Base-by-base conservation (phyloP, 176 grass and related monocot genomes). In the Zoysia japonica region DNA sequence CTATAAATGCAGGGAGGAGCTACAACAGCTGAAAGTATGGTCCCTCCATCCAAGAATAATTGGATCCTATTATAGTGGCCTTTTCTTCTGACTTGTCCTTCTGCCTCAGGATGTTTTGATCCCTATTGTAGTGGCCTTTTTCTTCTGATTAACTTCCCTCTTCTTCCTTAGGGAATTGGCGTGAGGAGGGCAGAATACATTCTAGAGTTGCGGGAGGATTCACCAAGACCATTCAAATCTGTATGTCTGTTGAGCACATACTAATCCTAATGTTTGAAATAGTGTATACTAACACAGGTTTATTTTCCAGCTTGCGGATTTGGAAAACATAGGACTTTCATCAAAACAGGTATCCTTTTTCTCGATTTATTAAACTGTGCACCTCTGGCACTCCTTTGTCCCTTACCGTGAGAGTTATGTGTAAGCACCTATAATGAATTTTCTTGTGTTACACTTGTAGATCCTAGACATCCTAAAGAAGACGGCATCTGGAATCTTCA, bases 141-240 rank as follows among this genome's bases (percentile, higher is more conserved):
- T 28, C 37, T 67, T 84, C 71, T 80, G 3, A 80, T 47, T 62
- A 49, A 77, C 54, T 68, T 67, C 41, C 60, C 17, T 40, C 46
- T 82, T 72, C 4, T 82, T 70, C 57, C 41, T 61, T 83, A 99
- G 96, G 96, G 96, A 59, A 99, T 99, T 74, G 96, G 96, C 4
- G 65, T 74, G 47, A 99, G 75, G 82, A 90, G 96, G 78, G 92
- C 96, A 59, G 88, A 95, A 14, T 99, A 99, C 65, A 91, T 99
- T 73, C 75, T 99, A 35, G 96, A 95, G 72, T 77, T 95, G 17
- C 85, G 90, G 40, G 90, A 93, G 69, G 78, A 95, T 63, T 82
- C 86, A 39, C 88, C 78, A 2, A 87, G 54, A 61, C 96, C 96
- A 61, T 89, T 99, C 80, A 89, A 93, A 93, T 89, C 79, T 68